Base-by-base conservation (phyloP, 352 stramenopile genomes). In the Thalassiosira hispida region DNA sequence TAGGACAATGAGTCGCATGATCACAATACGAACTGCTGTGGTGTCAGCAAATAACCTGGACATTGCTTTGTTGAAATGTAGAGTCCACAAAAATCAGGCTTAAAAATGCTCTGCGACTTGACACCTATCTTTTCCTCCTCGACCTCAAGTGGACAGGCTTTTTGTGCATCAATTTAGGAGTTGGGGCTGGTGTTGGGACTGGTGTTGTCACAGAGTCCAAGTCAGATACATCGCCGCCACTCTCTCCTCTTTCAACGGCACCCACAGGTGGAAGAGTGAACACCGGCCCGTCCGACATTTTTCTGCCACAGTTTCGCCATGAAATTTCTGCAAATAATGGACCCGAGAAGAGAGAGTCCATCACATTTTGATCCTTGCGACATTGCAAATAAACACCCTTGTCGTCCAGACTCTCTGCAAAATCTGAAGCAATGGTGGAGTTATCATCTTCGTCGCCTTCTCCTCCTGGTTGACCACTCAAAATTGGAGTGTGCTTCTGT, bases 351-450 rank as follows among this genome's bases (percentile, higher is more conserved):
- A 84, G 23, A 22, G 62, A 44, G 18, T 77, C 40, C 33, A 68
- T 71, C 7, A 77, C 56, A 44, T 72, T 20, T 57, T 69, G 38
- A 25, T 79, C 51, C 61, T 72, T 69, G 12, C 23, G 35, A 51
- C 68, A 79, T 6, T 79, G 35, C 35, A 63, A 61, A 65, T 79
- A 79, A 23, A 84, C 64, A 42, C 31, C 69, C 40, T 84, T 71
- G 44, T 84, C 77, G 33, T 84, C 77, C 46, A 84, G 35, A 49
- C 62, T 73, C 55, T 59, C 38, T 12, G 63, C 68, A 27, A 60
- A 65, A 53, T 75, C 62, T 35, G 77, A 84, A 64, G 44, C 56
- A 53, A 84, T 84, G 3, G 77, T 84, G 0, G 77, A 84, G 42
- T 35, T 60, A 60, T 79, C 76, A 57, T 77, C 74, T 8, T 82